Evolutionary conservation across 148 eudicot species (phyloP), one percentile per base, ranked within the genome.

Genomic region (Nyssa sinensis): DNA sequence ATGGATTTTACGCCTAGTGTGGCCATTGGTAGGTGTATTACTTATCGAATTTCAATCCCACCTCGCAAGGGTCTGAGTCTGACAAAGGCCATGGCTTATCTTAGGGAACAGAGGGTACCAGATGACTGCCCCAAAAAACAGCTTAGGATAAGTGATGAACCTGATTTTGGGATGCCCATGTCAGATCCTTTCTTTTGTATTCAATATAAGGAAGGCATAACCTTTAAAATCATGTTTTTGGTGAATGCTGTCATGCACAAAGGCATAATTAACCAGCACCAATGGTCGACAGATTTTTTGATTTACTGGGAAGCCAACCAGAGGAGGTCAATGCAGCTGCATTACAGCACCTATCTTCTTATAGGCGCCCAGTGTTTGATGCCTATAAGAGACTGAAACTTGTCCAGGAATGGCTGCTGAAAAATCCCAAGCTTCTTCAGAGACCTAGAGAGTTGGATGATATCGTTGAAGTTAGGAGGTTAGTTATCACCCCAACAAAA

Each of bases 401-500:
- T 28, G 93, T 90, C 53, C 87, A 86, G 49, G 80, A 79, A 29
- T 93, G 98, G 98, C 60, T 93, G 75, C 19, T 86, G 60, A 90
- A 66, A 49, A 88, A 87, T 17, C 91, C 96, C 0, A 89, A 78
- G 82, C 85, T 88, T 72, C 57, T 87, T 1, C 83, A 81, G 83
- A 79, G 76, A 33, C 82, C 81, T 4, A 77, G 30, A 75, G 69
- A 79, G 65, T 75, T 84, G 74, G 78, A 79, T 28, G 92, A 87
- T 41, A 67, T 81, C 25, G 88, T 90, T 25, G 88, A 94, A 77
- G 91, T 94, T 28, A 81, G 97, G 71, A 84, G 97, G 62, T 34
- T 94, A 66, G 79, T 94, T 30, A 90, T 94, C 69, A 90, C 98
- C n/a, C 98, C 98, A 13, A 78, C 96, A 0, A 92, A 80, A 84